Percentiles rank a stretch among this genome's conserved stretches.
Conservation (phyloP, 805 yeast species). For the Tetrapisispora pingtungensis region DNA sequence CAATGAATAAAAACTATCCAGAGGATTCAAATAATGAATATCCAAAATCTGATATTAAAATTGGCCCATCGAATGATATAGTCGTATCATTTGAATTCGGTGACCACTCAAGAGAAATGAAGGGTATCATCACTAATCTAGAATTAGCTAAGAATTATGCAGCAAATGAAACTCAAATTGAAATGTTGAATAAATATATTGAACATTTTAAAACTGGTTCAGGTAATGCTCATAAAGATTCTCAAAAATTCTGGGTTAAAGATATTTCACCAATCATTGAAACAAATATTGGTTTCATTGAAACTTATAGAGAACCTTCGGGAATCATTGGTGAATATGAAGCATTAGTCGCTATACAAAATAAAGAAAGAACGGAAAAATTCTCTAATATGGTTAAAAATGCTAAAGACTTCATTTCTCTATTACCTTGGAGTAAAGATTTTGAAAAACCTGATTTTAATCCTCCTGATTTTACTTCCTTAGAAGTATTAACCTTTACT, state of each 20-base stretch:
- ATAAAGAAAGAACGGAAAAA: constrained; percentile 75
- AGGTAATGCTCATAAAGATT: constrained; percentile 72
- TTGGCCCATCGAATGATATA: constrained; percentile 29
- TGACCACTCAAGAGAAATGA: constrained; percentile 63
- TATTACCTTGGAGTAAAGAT: constrained; percentile 67
- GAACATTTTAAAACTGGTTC: constrained; percentile 72
- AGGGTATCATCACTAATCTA: constrained; percentile 45
- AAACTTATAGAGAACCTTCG: constrained; percentile 85
- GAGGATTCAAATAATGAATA: constrained; percentile 26
- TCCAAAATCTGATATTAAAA: constrained; percentile 36
- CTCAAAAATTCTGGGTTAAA: constrained; percentile 82
- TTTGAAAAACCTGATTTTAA: constrained; percentile 80
- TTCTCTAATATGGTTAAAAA: constrained; percentile 58
- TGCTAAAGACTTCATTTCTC: constrained; percentile 54
- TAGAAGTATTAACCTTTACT: constrained; percentile 82
- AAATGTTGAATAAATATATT: constrained; percentile 57
- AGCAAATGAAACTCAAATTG: constrained; percentile 62
- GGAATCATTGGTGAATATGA: constrained; percentile 94
- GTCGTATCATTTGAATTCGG: constrained; percentile 56
- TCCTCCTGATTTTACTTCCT: constrained; percentile 86
- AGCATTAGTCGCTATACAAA: constrained; percentile 82
- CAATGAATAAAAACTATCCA: constrained; percentile 42
- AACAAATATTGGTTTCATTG: constrained; percentile 83
- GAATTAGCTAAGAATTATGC: constrained; percentile 48
- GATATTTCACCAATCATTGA: constrained; percentile 72